Base-by-base conservation (phyloP, 495 filamentous ascomycete species). In the Mytilinidion resinicola region DNA sequence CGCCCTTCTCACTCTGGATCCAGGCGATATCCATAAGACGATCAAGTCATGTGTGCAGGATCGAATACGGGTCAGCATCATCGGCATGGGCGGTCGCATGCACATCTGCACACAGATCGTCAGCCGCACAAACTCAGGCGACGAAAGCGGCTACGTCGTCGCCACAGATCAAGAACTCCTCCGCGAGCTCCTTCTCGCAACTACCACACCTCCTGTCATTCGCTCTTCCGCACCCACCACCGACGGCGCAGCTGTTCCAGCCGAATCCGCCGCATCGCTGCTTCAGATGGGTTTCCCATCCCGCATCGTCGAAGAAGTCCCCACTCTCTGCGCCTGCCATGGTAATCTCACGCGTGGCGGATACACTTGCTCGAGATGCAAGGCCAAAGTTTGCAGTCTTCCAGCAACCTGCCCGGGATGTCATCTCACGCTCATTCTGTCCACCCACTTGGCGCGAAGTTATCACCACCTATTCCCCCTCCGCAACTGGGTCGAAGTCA, bases 241-340 rank as follows among this genome's bases (percentile, higher is more conserved):
- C 37, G 17, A 49, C 14, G 21, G 17, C 17, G 14, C 15, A 25
- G 20, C 55, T 25, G 36, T 46, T 11, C 48, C 41, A 85, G 67
- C 81, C 85, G 64, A 81, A 78, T 58, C 80, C 21, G 43, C 83
- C 46, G 86, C 87, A 38, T 88, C 88, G 25, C 77, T 97, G 34
- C 79, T 99, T 12, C 95, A 91, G 88, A 97, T 97, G 95, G 95
- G 93, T 4, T 99, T 99, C 65, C 93, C 93, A n/a, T 91, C 86
- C 46, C 83, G 93, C 14, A 87, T 87, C n/a, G 82, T 91, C 50
- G 89, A 90, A 55, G 75, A 81, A 14, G 75, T 73, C 20, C 82
- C 86, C 51, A 84, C 82, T n/a, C 81, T 93, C 48, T 98, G 93
- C 67, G 91, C 91, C 33, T 98, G 93, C 64, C 95, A 99, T 74